Conservation (phyloP, 768 basidiomycete species). For the Phaeotremella fagi region DNA sequence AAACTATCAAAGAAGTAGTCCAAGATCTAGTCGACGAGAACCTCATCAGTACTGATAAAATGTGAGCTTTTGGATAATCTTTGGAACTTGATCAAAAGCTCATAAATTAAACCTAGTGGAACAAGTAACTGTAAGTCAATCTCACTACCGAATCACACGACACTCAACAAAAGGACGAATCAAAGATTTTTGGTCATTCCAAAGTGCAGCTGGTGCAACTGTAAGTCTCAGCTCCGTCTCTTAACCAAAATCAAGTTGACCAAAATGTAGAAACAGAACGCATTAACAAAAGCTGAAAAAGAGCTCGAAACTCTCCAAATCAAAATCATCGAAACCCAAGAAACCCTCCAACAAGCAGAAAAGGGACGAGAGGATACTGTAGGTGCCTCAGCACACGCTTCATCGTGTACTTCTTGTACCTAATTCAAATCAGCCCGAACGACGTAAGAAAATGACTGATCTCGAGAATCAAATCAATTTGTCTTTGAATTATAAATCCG, state of each 20-base stretch:
- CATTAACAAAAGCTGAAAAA: slow-evolving; percentile 33
- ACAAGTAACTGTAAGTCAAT: slow-evolving; percentile 78
- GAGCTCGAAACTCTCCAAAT: slow-evolving; percentile 31
- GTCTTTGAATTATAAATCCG: slow-evolving; percentile 57
- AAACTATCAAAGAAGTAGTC: slow-evolving; percentile 85
- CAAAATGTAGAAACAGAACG: slow-evolving; percentile 35
- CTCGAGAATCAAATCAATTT: slow-evolving; percentile 56
- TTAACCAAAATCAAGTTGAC: slow-evolving; percentile 4
- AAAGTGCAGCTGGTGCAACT: slow-evolving; percentile 74
- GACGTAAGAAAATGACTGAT: slow-evolving; percentile 56
- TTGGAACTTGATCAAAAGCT: not conserved
- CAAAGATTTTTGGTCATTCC: slow-evolving; percentile 83
- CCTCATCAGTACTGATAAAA: slow-evolving; percentile 81
- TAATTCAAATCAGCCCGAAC: slow-evolving; percentile 64
- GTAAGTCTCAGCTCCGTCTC: slow-evolving; percentile 50
- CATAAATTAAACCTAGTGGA: slow-evolving; percentile 50
- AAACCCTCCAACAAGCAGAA: slow-evolving; percentile 61
- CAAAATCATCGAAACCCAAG: slow-evolving; percentile 20
- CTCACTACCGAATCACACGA: not conserved
- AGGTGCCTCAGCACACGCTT: slow-evolving; percentile 53
- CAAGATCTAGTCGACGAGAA: slow-evolving; percentile 82
- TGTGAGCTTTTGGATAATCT: slow-evolving; percentile 46
- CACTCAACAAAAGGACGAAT: too few species aligned
- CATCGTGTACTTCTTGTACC: too few species aligned
- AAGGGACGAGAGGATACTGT: slow-evolving; percentile 52